Evolutionary conservation across 2,329 filamentous ascomycete species (phyloP).

Genomic region (Aureobasidium sp.): DNA sequence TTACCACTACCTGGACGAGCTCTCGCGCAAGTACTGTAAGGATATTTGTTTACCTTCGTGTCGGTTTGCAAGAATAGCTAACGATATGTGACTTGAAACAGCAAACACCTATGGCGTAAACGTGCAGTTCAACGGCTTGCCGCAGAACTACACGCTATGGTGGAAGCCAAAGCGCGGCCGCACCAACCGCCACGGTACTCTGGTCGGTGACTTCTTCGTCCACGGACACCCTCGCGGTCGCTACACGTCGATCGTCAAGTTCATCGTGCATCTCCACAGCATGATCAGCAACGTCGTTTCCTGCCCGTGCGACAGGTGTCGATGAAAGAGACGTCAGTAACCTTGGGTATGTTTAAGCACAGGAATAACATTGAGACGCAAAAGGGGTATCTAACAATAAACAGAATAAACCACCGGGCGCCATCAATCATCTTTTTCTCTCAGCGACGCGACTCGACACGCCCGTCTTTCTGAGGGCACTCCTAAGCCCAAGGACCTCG

Average conservation of each 20-base stretch:
- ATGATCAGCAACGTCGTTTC: neutral
- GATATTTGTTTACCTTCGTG: neutral
- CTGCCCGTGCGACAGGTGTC: neutral
- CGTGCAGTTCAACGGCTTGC: neutral
- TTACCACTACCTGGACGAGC: neutral
- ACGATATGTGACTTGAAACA: neutral
- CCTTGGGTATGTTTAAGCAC: neutral
- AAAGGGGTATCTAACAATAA: constrained; percentile 3
- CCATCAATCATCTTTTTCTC: neutral
- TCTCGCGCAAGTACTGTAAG: neutral
- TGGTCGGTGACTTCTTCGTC: neutral
- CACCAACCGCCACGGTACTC: neutral
- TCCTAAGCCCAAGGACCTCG: constrained; percentile 14
- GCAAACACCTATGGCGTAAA: neutral
- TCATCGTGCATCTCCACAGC: neutral
- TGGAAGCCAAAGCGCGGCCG: neutral
- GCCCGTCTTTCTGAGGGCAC: constrained; percentile 6
- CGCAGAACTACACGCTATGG: neutral
- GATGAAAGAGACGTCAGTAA: no score
- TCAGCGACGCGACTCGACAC: neutral
- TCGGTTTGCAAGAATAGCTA: neutral
- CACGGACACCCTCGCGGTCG: neutral
- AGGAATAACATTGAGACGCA: neutral
- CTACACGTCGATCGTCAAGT: neutral
- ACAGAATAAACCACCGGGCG: neutral